These are phyloP conservation scores for Populus trichocarpa DNA, from an alignment of 441 rosid species.

Conservation along the genomic window DNA sequence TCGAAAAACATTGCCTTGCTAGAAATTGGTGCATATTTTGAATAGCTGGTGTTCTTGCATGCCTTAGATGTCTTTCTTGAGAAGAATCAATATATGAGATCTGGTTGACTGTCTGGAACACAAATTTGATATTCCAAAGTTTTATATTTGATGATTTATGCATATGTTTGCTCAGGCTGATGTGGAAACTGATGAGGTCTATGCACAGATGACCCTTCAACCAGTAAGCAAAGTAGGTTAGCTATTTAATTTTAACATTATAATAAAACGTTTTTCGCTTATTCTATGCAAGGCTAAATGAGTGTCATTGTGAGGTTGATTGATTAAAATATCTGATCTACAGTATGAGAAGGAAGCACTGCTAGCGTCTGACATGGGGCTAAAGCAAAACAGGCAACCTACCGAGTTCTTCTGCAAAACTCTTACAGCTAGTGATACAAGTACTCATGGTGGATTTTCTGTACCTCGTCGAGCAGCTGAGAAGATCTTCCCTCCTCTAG, in stretches of 20 bases:
- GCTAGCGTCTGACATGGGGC: conserved; percentile 75
- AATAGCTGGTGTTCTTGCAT: not conserved
- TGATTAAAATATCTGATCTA: conserved; percentile 12
- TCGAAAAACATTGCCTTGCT: not conserved
- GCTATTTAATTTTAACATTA: conserved; percentile 26
- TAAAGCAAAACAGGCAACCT: conserved; percentile 77
- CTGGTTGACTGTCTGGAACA: not conserved
- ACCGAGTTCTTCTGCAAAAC: conserved; percentile 94
- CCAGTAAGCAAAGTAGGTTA: conserved; percentile 82
- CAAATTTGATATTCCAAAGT: not conserved
- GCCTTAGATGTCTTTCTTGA: not conserved
- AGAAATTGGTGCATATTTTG: not conserved
- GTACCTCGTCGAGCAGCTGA: conserved; percentile 97
- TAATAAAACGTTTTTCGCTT: not conserved
- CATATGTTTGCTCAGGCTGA: conserved; percentile 67
- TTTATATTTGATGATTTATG: conserved; percentile 5
- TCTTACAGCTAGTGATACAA: conserved; percentile 96
- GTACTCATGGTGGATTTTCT: conserved; percentile 96
- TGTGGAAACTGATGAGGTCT: conserved; percentile 87
- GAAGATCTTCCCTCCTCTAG: conserved; percentile 90
- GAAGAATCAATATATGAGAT: not conserved
- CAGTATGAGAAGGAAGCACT: conserved; percentile 89
- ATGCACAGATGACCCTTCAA: conserved; percentile 98
- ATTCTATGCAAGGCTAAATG: not conserved
- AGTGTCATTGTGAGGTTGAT: conserved; percentile 1